Conservation (phyloP, 768 basidiomycete genomes). For the Pleurotus giganteus region DNA sequence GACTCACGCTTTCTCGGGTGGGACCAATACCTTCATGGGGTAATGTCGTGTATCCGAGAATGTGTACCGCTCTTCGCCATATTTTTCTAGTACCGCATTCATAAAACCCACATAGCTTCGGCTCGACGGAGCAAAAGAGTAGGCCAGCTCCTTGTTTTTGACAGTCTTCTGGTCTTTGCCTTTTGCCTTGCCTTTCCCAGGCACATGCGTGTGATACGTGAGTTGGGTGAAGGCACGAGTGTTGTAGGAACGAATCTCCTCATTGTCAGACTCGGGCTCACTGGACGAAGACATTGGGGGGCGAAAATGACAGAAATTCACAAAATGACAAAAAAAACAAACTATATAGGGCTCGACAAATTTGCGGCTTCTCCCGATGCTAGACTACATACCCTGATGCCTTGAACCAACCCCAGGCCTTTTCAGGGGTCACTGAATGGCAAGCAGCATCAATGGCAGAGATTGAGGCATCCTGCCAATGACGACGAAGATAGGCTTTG, state of each 20-base stretch:
- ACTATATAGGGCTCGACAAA: no score
- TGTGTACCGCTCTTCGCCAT: slow-evolving; percentile 14
- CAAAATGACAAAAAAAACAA: no score
- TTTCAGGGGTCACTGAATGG: slow-evolving; percentile 14
- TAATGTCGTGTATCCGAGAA: not conserved
- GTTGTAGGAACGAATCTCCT: not conserved
- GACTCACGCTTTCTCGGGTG: not conserved
- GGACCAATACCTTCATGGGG: slow-evolving; percentile 11
- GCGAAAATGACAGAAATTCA: no score
- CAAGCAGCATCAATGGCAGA: slow-evolving; percentile 11
- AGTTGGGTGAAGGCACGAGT: not conserved
- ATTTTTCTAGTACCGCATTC: slow-evolving; percentile 9
- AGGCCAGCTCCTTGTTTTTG: slow-evolving; percentile 11
- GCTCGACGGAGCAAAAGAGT: not conserved
- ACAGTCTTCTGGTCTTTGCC: slow-evolving; percentile 11
- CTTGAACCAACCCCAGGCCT: slow-evolving; percentile 15
- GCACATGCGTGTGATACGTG: not conserved
- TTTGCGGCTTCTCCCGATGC: not conserved
- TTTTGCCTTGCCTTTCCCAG: not conserved
- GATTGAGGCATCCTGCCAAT: slow-evolving; percentile 7
- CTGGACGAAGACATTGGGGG: not conserved
- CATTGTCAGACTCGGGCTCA: not conserved
- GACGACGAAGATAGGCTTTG: slow-evolving; percentile 21
- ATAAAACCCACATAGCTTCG: slow-evolving; percentile 10
- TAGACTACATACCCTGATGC: slow-evolving; percentile 16